Percentiles rank a stretch among this genome's conserved stretches.
phyloP scores from a whole-genome alignment of 495 filamentous ascomycete genomes.

The Penicillium cosmopolitanum region DNA sequence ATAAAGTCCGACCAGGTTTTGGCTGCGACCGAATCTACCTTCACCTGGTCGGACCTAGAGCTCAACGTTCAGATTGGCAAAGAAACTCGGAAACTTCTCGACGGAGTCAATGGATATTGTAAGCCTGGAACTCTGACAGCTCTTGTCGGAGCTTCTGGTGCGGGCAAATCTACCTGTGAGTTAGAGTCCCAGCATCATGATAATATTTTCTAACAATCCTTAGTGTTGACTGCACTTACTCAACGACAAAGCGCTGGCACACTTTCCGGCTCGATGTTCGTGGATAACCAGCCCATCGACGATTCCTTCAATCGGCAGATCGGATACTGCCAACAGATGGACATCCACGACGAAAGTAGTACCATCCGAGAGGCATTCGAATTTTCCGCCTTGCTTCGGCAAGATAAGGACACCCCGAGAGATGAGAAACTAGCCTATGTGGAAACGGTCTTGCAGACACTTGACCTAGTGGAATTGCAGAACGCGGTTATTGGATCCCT shows the following conservation, averaged over 20 bases:
- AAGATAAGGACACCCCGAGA: conserved; percentile 65
- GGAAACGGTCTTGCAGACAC: conserved; percentile 73
- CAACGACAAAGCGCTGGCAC: conserved; percentile 75
- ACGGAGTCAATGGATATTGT: conserved; percentile 74
- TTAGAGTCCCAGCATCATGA: not conserved
- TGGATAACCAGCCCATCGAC: conserved; percentile 69
- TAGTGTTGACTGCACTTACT: conserved; percentile 76
- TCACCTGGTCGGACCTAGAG: conserved; percentile 56
- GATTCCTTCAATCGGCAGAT: conserved; percentile 79
- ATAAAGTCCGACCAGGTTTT: conserved; percentile 35
- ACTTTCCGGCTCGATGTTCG: conserved; percentile 71
- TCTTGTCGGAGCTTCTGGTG: conserved; percentile 82
- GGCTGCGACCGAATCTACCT: conserved; percentile 52
- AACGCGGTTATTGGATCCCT: conserved; percentile 81
- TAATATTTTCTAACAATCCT: conserved; percentile 2
- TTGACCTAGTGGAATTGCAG: conserved; percentile 82
- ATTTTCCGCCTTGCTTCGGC: conserved; percentile 83
- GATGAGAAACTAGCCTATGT: conserved; percentile 82
- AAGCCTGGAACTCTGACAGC: conserved; percentile 79
- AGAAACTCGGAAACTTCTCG: conserved; percentile 67
- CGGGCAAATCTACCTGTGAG: conserved; percentile 82
- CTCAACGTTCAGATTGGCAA: conserved; percentile 69
- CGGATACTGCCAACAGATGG: conserved; percentile 83
- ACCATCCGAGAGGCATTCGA: conserved; percentile 86
- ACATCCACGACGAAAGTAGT: conserved; percentile 80